These are phyloP conservation scores for Metschnikowia matae DNA, from an alignment of 805 yeast species.

Conservation along the genomic window DNA sequence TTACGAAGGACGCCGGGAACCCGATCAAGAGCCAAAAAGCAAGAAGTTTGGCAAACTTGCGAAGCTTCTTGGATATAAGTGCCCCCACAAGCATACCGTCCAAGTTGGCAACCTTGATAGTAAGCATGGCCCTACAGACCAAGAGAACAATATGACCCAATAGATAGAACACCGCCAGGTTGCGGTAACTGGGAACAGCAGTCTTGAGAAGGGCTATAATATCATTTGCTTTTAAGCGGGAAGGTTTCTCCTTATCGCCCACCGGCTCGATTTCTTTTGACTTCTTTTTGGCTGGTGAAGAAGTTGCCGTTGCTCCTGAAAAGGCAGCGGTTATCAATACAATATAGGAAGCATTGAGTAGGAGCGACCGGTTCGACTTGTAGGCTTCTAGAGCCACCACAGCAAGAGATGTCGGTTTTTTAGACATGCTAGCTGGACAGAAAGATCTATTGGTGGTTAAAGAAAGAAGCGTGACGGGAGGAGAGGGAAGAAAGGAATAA, in stretches of 20 bases:
- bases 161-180: slow-evolving; percentile 35
- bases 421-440: not conserved
- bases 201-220: slow-evolving; percentile 28
- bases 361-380: slow-evolving; percentile 36
- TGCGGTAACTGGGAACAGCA: slow-evolving; percentile 30
- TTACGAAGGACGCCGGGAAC: slow-evolving; percentile 77
- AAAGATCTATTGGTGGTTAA: not conserved
- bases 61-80: slow-evolving; percentile 66
- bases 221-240: slow-evolving; percentile 28
- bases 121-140: slow-evolving; percentile 63
- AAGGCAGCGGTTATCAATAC: slow-evolving; percentile 41
- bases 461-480: not conserved
- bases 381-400: slow-evolving; percentile 30
- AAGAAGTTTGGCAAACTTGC: slow-evolving; percentile 57
- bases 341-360: slow-evolving; percentile 40
- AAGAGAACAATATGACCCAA: slow-evolving; percentile 55
- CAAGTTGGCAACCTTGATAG: slow-evolving; percentile 77
- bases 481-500: too few relatives aligned
- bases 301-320: slow-evolving; percentile 36
- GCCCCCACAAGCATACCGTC: slow-evolving; percentile 86
- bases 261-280: not conserved
- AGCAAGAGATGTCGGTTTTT: slow-evolving; percentile 19
- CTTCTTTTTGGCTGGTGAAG: slow-evolving; percentile 10
- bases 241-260: slow-evolving; percentile 5
- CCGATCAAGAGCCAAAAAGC: slow-evolving; percentile 81